These are phyloP conservation scores for Plectosphaerella plurivora DNA, from an alignment of 2,329 filamentous ascomycete genomes.

Conservation along the genomic window DNA sequence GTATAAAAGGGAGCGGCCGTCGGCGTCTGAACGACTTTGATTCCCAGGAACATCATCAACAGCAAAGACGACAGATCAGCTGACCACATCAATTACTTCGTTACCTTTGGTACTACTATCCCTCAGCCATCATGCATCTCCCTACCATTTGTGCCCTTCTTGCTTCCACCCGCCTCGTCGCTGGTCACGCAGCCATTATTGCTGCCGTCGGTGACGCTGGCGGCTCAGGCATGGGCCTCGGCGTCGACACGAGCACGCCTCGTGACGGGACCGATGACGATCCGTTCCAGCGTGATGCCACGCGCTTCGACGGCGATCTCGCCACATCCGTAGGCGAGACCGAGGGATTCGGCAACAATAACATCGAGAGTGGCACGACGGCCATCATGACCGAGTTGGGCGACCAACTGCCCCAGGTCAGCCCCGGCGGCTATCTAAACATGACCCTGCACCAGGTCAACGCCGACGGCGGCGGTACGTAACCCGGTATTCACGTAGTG, in stretches of 20 bases:
- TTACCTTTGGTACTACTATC: background rate
- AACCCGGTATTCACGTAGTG: background rate
- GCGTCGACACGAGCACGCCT: slow-evolving; percentile 49
- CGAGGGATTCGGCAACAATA: slow-evolving; percentile 49
- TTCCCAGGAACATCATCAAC: background rate
- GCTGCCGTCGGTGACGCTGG: slow-evolving; percentile 52
- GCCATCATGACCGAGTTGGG: slow-evolving; percentile 55
- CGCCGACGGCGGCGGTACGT: slow-evolving; percentile 7
- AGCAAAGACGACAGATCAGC: background rate
- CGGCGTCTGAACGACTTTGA: background rate
- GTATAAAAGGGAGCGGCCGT: background rate
- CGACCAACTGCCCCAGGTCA: slow-evolving; percentile 53
- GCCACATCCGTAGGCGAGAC: slow-evolving; percentile 55
- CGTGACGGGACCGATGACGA: slow-evolving; percentile 55
- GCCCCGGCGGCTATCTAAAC: slow-evolving; percentile 47
- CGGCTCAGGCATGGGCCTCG: slow-evolving; percentile 46
- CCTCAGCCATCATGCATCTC: background rate
- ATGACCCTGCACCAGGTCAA: slow-evolving; percentile 42
- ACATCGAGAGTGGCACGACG: slow-evolving; percentile 50
- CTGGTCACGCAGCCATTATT: slow-evolving; percentile 58
- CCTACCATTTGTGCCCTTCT: slow-evolving; percentile 31
- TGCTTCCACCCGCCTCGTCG: slow-evolving; percentile 48
- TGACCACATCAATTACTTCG: background rate
- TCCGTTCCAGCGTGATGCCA: slow-evolving; percentile 61
- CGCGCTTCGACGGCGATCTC: slow-evolving; percentile 51